phyloP scores from a whole-genome alignment of 2,329 filamentous ascomycete species.

The Aspergillus quadricinctus region DNA sequence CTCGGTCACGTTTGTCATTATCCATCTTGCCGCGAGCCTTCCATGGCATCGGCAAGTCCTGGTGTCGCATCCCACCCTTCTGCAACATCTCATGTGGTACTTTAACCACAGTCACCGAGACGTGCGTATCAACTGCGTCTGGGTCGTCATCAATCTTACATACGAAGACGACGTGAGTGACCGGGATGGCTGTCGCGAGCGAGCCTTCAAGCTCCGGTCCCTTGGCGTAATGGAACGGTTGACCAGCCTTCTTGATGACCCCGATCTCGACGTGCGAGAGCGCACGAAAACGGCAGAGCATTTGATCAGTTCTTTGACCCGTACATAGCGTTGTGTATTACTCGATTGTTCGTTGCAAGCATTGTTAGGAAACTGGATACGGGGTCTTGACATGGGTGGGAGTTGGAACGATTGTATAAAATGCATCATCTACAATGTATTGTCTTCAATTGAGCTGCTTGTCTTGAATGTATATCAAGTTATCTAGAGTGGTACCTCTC shows the following conservation, averaged over 20 bases:
- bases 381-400: neutral
- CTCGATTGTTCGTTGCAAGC: slow-evolving; percentile 1
- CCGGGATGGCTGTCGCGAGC: slow-evolving; percentile 57
- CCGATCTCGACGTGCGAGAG: slow-evolving; percentile 77
- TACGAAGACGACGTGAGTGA: slow-evolving; percentile 74
- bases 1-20: slow-evolving; percentile 74
- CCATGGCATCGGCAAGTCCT: slow-evolving; percentile 74
- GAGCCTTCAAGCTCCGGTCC: slow-evolving; percentile 64
- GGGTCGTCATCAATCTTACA: slow-evolving; percentile 80
- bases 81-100: slow-evolving; percentile 68
- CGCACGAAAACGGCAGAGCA: slow-evolving; percentile 73
- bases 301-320: slow-evolving; percentile 53
- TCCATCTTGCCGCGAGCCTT: slow-evolving; percentile 80
- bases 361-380: neutral
- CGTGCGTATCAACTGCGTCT: slow-evolving; percentile 74
- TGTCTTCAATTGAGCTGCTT: neutral
- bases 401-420: neutral
- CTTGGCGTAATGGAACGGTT: slow-evolving; percentile 68
- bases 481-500: neutral
- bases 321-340: slow-evolving; percentile 13
- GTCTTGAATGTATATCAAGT: neutral
- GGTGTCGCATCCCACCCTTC: slow-evolving; percentile 69
- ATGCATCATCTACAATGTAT: slow-evolving; percentile 3
- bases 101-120: slow-evolving; percentile 68
- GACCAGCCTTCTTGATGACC: slow-evolving; percentile 61